Conservation (phyloP, 305 asterid genomes). For the Fraxinus sp. region DNA sequence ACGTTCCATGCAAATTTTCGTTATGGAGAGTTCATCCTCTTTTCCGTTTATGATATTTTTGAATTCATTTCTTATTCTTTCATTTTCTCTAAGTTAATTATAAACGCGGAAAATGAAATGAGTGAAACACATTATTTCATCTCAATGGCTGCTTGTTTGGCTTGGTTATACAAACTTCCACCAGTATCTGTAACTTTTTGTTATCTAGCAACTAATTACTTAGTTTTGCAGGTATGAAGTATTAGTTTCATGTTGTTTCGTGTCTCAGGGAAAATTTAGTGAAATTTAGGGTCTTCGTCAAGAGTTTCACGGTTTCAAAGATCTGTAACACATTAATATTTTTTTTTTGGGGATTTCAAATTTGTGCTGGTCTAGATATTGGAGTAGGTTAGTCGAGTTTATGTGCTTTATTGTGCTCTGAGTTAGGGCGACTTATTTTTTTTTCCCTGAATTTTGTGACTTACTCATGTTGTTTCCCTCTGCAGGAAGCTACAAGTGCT, state of each 20-base stretch:
- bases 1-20: background rate
- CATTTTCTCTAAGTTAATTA: background rate
- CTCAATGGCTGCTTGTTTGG: background rate
- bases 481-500: conserved; percentile 70
- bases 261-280: background rate
- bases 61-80: background rate
- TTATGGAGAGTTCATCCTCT: background rate
- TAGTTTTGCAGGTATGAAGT: background rate
- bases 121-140: background rate
- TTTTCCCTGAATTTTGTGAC: conserved; percentile 10
- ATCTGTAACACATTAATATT: background rate
- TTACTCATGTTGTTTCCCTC: conserved; percentile 22
- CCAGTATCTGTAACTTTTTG: background rate
- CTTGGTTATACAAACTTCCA: background rate
- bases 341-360: background rate
- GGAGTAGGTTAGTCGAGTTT: conserved; percentile 10
- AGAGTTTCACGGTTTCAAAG: background rate
- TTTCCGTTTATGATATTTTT: background rate
- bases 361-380: conserved; percentile 1
- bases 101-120: background rate
- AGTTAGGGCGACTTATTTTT: conserved; percentile 3
- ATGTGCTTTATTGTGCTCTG: background rate
- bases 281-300: background rate
- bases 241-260: background rate
- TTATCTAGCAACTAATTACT: background rate